Evolutionary conservation across 2,329 filamentous ascomycete genomes (phyloP).

Genomic region (Nothophaeocryptopus gaeumannii): DNA sequence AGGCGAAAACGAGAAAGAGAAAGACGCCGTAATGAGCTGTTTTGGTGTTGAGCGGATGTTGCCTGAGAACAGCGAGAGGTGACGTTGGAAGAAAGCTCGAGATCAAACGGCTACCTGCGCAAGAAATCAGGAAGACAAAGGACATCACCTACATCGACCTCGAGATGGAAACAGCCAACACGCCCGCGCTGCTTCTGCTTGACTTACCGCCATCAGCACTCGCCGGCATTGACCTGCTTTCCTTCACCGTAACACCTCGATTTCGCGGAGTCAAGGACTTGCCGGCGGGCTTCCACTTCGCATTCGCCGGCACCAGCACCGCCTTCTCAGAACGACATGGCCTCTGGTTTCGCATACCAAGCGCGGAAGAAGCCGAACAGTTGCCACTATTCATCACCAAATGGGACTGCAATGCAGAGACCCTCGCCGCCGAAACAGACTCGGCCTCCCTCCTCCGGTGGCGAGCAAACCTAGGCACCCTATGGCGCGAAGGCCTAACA

Average conservation of each 20-base stretch:
- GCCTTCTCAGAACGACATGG: constrained; percentile 61
- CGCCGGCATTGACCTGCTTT: constrained; percentile 56
- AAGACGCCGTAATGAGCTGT: no score
- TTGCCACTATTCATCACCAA: constrained; percentile 52
- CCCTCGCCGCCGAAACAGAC: constrained; percentile 43
- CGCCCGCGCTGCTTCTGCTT: constrained; percentile 40
- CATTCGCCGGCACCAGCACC: constrained; percentile 58
- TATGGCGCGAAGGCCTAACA: constrained; percentile 54
- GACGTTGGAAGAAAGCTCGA: no score
- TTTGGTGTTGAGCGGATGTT: no score
- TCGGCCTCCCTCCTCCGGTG: constrained; percentile 46
- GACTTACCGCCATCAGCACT: constrained; percentile 46
- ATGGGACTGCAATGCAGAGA: constrained; percentile 53
- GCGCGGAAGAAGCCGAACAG: constrained; percentile 14
- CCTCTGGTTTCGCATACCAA: constrained; percentile 55
- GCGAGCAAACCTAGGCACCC: constrained; percentile 55
- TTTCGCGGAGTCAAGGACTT: constrained; percentile 62
- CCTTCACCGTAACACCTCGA: constrained; percentile 60
- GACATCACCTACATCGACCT: neutral
- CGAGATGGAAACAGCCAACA: constrained; percentile 27
- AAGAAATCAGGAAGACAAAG: neutral
- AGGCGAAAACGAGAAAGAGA: no score
- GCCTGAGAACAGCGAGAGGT: no score
- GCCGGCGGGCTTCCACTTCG: constrained; percentile 58
- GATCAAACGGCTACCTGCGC: no score